Evolutionary conservation across 768 basidiomycete genomes (phyloP).

Genomic region (Udeniomyces megalosporus): DNA sequence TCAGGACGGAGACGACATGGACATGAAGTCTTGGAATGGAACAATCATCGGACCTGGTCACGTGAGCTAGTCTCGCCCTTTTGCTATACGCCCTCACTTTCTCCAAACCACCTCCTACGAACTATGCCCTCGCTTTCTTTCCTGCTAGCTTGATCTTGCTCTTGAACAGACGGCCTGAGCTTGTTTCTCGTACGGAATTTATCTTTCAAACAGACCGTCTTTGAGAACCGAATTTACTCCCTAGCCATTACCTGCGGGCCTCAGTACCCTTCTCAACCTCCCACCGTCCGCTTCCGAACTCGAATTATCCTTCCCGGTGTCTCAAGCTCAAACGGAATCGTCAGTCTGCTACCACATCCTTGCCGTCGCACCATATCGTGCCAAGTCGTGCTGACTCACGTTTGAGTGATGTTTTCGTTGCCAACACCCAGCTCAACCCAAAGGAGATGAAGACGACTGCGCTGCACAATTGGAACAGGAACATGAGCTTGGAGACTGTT

Average conservation of each 20-base stretch:
- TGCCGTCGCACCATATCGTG: neutral
- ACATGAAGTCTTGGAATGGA: conserved; percentile 97
- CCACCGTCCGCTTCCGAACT: conserved; percentile 59
- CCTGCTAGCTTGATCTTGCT: too few relatives aligned
- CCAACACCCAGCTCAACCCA: conserved; percentile 45
- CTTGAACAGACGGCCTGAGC: too few relatives aligned
- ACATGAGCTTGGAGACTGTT: conserved; percentile 66
- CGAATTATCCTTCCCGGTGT: conserved; percentile 91
- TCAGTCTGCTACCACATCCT: conserved; percentile 17
- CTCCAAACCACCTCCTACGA: neutral
- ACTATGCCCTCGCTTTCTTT: neutral
- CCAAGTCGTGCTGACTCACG: neutral
- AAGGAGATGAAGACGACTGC: conserved; percentile 43
- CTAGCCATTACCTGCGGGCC: conserved; percentile 70
- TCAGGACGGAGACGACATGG: conserved; percentile 75
- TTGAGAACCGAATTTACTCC: conserved; percentile 97
- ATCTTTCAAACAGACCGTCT: conserved; percentile 53
- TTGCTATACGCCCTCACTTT: too few relatives aligned
- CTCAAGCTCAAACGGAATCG: conserved; percentile 47
- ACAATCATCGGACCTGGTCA: conserved; percentile 98
- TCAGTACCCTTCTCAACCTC: conserved; percentile 13
- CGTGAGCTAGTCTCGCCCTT: too few relatives aligned
- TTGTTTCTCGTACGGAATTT: too few relatives aligned
- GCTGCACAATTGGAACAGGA: conserved; percentile 57
- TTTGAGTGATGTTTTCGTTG: neutral